Percentiles rank a stretch among this genome's conserved stretches.
These are phyloP conservation scores for Ceratonia siliqua DNA, from an alignment of 306 rosid genomes.

Conservation along the genomic window DNA sequence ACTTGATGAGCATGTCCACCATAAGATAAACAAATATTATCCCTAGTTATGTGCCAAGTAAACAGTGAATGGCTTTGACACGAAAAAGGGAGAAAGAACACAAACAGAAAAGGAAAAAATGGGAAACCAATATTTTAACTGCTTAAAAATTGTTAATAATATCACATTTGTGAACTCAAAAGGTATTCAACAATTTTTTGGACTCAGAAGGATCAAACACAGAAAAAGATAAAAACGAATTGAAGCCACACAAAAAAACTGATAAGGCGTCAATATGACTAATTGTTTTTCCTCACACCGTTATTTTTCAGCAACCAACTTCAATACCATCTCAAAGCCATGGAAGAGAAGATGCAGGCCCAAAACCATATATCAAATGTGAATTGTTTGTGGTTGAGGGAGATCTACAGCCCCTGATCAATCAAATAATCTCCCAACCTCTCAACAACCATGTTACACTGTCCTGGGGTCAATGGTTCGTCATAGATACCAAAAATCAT, in stretches of 20 bases:
- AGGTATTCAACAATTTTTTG: neutral
- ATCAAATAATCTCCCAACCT: constrained; percentile 58
- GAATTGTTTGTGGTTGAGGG: constrained; percentile 10
- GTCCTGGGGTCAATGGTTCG: constrained; percentile 52
- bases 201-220: neutral
- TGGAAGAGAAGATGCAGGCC: neutral
- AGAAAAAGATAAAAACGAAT: neutral
- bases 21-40: no score
- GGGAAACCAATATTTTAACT: neutral
- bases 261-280: neutral
- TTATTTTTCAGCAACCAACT: constrained; percentile 2
- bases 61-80: no score
- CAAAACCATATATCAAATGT: neutral
- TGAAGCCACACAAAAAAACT: neutral
- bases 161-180: neutral
- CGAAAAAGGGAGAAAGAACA: neutral
- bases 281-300: neutral
- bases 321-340: neutral
- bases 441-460: constrained; percentile 54
- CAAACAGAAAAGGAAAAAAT: neutral
- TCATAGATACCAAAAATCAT: constrained; percentile 49
- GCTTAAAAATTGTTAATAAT: neutral
- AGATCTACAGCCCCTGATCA: constrained; percentile 46
- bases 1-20: no score
- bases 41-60: no score